Base-by-base conservation (phyloP, 805 yeast genomes). In the Saccharomycopsis fibuligera region DNA sequence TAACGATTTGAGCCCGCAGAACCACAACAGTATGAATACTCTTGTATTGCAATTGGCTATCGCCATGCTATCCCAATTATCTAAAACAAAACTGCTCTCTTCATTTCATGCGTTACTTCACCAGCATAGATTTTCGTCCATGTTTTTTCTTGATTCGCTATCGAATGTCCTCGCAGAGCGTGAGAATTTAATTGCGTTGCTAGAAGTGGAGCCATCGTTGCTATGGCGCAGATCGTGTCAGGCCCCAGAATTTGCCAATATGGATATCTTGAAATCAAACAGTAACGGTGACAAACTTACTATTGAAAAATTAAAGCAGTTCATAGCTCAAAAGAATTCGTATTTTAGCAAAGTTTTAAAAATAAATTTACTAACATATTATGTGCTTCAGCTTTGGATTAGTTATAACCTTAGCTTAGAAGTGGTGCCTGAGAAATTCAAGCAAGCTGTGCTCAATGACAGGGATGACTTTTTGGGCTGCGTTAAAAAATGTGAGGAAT, bases 361-460 rank as follows among this genome's bases (percentile, higher is more conserved):
- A 19, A 27, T 37, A 12, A 45, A 45, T 29, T 24, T 37, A 25
- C n/a, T 22, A 16, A 37, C 27, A 6, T 45, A 25, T 16, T 45
- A 22, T 37, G 16, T 45, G 25, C n/a, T 45, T 8, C 33, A 27
- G 35, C 37, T 33, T 17, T 33, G 37, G 37, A n/a, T 33, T 5
- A 16, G 19, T 17, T 33, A 16, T 9, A 33, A 8, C 19, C n/a
- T n/a, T n/a, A n/a, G 5, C 37, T 33, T n/a, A 5, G 19, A 9
- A 33, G n/a, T 8, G 17, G 19, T 9, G 37, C 9, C 9, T 12
- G 12, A 27, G 31, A 12, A 27, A 12, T 8, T 12, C 31, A 12
- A 8, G 31, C 10, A 8, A 8, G 31, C 31, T 8, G 8, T 27
- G 31, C 10, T 27, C 31, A 27, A 27, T 8, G 31, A 27, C 31